Base-by-base conservation (phyloP, 148 eudicot genomes). In the Vaccinium corymbosum region DNA sequence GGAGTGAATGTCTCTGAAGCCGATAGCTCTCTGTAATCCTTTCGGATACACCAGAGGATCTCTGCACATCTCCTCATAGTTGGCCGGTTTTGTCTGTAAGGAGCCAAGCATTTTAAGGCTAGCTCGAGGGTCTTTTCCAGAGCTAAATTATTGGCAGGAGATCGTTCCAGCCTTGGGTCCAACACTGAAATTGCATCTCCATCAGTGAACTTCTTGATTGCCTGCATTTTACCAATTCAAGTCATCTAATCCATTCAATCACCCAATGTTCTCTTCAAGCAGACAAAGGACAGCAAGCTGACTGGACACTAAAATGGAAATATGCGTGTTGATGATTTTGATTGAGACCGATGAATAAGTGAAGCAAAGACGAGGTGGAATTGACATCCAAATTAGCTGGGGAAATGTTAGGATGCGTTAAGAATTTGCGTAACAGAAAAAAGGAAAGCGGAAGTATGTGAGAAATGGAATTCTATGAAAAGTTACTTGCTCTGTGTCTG, bases 11-110 rank as follows among this genome's bases (percentile, higher is more conserved):
- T 56, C 46, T 88, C 87, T 2, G 90, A 84, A 77, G 82, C 86
- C 16, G 76, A 84, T 48, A 90, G 70, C 83, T 91, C 94, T 72
- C 48, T 87, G 85, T 91, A 92, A 74, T 93, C 93, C 87, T 92
- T 96, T 20, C 99, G 91, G 56, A 96, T 92, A 83, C 89, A 86
- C 99, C 98, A 93, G 17, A 96, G 92, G 61, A 89, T 86, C 91
- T 94, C 94, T 11, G 92, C 98, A 51, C 99, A 96, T 79, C 85
- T 87, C 83, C 89, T 88, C 98, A 96, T 96, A 49, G 89, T 83
- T 27, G 99, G 99, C 29, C 99, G 90, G 66, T 80, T 85, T 20
- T 89, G 82, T 76, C 94, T 87, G 53, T 89, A 87, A 32, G 97
- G 90, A 79, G 91, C 92, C 78, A 96, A 82, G 85, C 99, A 96